These are phyloP conservation scores for Fusarium metavorans DNA, from an alignment of 2,329 filamentous ascomycete genomes.

Conservation along the genomic window DNA sequence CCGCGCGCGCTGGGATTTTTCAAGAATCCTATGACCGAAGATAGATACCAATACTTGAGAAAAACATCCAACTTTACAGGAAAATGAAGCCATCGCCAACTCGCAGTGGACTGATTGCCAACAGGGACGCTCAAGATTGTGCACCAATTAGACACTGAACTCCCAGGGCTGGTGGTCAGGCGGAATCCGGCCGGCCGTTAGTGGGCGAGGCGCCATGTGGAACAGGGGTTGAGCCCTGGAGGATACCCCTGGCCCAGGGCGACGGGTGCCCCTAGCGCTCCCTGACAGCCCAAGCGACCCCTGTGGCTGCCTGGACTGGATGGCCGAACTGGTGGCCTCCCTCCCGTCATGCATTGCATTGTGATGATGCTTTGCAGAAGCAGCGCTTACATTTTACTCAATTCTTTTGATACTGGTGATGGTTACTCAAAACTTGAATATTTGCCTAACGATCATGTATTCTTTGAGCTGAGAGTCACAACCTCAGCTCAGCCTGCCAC, in stretches of 20 bases:
- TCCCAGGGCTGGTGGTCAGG: not conserved
- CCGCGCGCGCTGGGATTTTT: not conserved
- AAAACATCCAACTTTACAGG: constrained; percentile 34
- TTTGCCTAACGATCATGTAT: not conserved
- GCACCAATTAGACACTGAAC: constrained; percentile 11
- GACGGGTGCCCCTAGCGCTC: constrained; percentile 27
- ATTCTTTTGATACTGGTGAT: not conserved
- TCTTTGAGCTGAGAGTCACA: not conserved
- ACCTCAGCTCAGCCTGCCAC: not conserved
- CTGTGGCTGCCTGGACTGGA: not conserved
- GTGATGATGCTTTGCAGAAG: not conserved
- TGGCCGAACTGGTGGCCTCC: not conserved
- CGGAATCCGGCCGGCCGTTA: constrained; percentile 14
- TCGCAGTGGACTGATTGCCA: constrained; percentile 37
- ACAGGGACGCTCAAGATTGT: constrained; percentile 12
- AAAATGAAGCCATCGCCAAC: constrained; percentile 46
- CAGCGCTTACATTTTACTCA: not conserved
- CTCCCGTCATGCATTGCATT: not conserved
- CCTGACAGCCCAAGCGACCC: constrained; percentile 17
- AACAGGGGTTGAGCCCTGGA: constrained; percentile 32
- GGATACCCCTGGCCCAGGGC: constrained; percentile 32
- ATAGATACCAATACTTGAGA: constrained; percentile 11
- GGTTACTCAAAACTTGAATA: not conserved
- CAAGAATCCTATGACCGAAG: constrained; percentile 1
- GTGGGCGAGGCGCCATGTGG: constrained; percentile 33